Conservation (phyloP, 495 filamentous ascomycete genomes). For the Aspergillus taichungensis region DNA sequence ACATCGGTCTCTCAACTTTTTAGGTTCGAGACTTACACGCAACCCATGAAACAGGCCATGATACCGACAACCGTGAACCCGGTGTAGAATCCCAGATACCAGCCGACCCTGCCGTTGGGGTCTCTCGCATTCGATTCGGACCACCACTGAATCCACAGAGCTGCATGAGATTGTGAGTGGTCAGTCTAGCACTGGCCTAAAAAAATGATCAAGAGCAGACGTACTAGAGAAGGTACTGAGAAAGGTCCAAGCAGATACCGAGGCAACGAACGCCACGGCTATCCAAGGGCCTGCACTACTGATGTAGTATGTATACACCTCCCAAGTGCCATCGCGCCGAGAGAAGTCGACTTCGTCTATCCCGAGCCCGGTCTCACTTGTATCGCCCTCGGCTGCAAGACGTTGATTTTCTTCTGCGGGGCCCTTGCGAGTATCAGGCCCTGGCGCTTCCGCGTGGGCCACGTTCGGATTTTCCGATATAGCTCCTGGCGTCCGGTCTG, state of each 20-base stretch:
- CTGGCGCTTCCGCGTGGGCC: no score
- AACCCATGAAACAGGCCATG: no score
- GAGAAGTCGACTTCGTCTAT: background rate
- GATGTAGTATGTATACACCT: conserved; percentile 45
- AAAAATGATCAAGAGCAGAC: no score
- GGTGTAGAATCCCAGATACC: no score
- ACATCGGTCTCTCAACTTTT: background rate
- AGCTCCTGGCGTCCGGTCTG: no score
- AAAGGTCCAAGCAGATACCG: no score
- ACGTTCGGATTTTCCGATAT: no score
- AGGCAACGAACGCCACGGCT: background rate
- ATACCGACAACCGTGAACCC: no score
- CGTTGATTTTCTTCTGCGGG: no score
- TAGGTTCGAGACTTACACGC: background rate
- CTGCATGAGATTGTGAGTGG: background rate
- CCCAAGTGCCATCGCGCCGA: conserved; percentile 30
- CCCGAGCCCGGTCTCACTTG: conserved; percentile 6
- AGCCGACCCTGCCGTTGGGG: no score
- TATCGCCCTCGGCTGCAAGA: background rate
- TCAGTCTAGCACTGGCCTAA: conserved; percentile 6
- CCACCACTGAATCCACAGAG: conserved; percentile 39
- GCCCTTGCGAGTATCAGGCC: no score
- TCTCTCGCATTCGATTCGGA: conserved; percentile 18
- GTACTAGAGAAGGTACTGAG: no score
- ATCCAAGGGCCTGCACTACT: conserved; percentile 2